Base-by-base conservation (phyloP, 1,139 yeast genomes). In the Kurtzmaniella quercitrusa region DNA sequence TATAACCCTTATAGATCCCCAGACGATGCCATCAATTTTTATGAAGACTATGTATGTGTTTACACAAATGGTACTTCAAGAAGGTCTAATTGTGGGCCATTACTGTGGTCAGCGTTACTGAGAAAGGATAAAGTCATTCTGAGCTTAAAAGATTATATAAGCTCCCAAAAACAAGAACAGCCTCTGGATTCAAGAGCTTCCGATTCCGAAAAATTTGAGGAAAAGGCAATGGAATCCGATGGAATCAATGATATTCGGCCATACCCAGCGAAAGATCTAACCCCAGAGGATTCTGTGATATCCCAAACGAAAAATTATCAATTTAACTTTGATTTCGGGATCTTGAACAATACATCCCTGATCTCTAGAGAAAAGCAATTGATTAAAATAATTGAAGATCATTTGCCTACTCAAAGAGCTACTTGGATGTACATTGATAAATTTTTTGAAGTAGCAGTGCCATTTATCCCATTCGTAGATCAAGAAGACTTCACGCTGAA, bases 61-160 rank as follows among this genome's bases (percentile, higher is more conserved):
- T 56, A 59, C 41, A 43, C 53, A 18, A 60, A 57, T 41, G 62
- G 56, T 11, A 39, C 50, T 2, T 48, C 59, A 1, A 51, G 71
- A 37, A 51, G 67, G 40, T 59, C 62, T 39, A 59, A 62, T 41
- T 64, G 59, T 51, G 77, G 75, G 1, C 66, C 75, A 0, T 63
- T 70, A 42, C 57, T 77, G 0, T 68, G 77, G 68, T 50, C 70
- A 5, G 59, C 77, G 0, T 49, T 73, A 12, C 52, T 70, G 50
- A 56, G 59, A 44, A 61, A 62, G 42, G 79, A 73, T 48, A 50
- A 53, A 3, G 65, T 60, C 6, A 51, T 68, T 25, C 50, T 49
- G 18, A 59, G 68, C 8, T 50, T 68, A 19, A 58, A 68, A 55
- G 49, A 52, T 41, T 53, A 51, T 38, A 31, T 40, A 36, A 9